Evolutionary conservation across 139 green algal genomes (phyloP), one percentile per base, ranked within the genome.

Genomic region (Deuterostichococcus epilithicus): DNA sequence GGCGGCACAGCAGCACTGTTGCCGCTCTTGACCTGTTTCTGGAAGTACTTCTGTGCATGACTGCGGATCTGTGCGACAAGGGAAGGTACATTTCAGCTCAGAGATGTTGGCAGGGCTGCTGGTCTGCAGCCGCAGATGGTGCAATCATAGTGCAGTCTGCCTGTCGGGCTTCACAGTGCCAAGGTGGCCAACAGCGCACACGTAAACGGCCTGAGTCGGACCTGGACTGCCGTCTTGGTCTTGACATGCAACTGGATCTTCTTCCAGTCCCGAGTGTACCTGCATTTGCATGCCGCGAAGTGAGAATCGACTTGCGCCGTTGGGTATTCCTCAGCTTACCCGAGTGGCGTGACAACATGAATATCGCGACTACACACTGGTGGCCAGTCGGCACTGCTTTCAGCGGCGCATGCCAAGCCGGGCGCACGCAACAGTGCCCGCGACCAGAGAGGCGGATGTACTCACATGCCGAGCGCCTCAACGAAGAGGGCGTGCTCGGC

Each of bases 1-100:
- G 26, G 18, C 3, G 52, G 52, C 52, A 63, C 52, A 13, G 26
- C 52, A 20, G 26, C 18, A 3, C 18, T 13, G 18, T 63, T 13
- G 18, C 52, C 52, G 28, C 18, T 63, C 71, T 82, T 82, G 28
- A 73, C 23, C 32, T 78, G 58, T 52, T 80, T 78, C 13, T 76
- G 65, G 44, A 83, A 83, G 59, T 76, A 80, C 73, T 83, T 83
- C 63, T 82, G 77, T 6, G 77, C 77, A 67, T 82, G 77, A 38
- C 59, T 75, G 33, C 77, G 77, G 35, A 82, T 76, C 77, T 82
- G 71, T 20, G 76, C 23, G 42, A 70, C 38, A 25, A 10, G 63
- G 63, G 5, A 15, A 37, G 30, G 5, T 26, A 2, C 23, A 38
- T 10, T 23, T 18, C 15, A 26, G 45, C 15, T 60, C 15, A 18